phyloP scores from a whole-genome alignment of 2,329 filamentous ascomycete species.

The Aspergillus japonicus region DNA sequence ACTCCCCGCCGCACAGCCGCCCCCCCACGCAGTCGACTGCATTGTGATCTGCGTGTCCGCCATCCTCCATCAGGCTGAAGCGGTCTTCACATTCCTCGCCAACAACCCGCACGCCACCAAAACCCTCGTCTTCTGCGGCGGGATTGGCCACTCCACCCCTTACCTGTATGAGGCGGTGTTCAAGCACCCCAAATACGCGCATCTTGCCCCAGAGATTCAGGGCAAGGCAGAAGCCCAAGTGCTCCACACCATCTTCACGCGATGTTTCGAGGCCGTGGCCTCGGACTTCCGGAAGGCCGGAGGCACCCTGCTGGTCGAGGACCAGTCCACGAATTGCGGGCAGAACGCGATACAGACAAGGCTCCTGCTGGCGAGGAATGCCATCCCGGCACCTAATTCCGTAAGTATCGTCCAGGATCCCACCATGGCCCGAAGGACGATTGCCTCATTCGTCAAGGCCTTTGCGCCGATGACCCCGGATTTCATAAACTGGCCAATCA shows the following conservation, averaged over 20 bases:
- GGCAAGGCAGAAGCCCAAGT: slow-evolving; percentile 44
- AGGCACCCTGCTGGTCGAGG: slow-evolving; percentile 42
- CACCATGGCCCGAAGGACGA: slow-evolving; percentile 47
- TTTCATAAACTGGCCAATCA: slow-evolving; percentile 26
- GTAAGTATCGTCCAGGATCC: slow-evolving; percentile 47
- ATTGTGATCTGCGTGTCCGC: slow-evolving; percentile 45
- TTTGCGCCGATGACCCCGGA: slow-evolving; percentile 28
- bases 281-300: slow-evolving; percentile 23
- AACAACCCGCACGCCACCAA: slow-evolving; percentile 30
- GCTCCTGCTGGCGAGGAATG: slow-evolving; percentile 34
- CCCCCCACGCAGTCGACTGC: slow-evolving; percentile 30
- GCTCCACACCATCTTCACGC: slow-evolving; percentile 36
- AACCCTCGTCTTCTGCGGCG: slow-evolving; percentile 45
- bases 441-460: slow-evolving; percentile 42
- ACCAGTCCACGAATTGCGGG: slow-evolving; percentile 49
- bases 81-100: slow-evolving; percentile 36
- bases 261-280: slow-evolving; percentile 21
- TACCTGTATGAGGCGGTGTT: slow-evolving; percentile 44
- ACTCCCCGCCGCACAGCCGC: slow-evolving; percentile 12
- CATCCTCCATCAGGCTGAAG: slow-evolving; percentile 37
- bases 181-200: slow-evolving; percentile 28
- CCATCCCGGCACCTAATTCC: slow-evolving; percentile 22
- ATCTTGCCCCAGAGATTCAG: slow-evolving; percentile 29
- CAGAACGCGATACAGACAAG: slow-evolving; percentile 43
- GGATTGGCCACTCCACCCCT: slow-evolving; percentile 48